These are phyloP conservation scores for Aechmea fasciata DNA, from an alignment of 176 grass and related monocot species.

Conservation along the genomic window DNA sequence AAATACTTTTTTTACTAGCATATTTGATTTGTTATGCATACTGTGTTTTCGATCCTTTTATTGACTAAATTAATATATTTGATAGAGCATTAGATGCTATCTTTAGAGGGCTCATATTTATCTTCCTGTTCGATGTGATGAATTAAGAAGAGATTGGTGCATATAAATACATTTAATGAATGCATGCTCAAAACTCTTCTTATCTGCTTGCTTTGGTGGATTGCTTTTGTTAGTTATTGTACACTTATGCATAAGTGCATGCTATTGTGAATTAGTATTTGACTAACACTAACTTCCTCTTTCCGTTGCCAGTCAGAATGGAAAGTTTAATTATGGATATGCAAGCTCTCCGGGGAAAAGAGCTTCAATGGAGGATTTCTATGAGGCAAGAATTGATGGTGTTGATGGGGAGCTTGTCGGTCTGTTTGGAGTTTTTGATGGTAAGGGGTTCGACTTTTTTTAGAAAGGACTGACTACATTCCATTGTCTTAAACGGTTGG, in stretches of 20 bases:
- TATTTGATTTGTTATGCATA: neutral
- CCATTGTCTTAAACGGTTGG: neutral
- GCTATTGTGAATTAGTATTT: neutral
- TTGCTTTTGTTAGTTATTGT: no score
- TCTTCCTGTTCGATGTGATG: no score
- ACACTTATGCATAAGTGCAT: neutral
- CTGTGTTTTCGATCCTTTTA: slow-evolving; percentile 3
- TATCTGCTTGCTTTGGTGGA: no score
- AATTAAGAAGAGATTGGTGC: neutral
- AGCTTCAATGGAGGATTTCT: slow-evolving; percentile 80
- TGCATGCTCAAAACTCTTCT: neutral
- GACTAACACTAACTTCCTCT: neutral
- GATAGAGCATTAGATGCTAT: neutral
- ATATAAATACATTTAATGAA: neutral
- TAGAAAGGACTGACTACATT: neutral
- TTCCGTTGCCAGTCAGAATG: slow-evolving; percentile 47
- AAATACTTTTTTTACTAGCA: no score
- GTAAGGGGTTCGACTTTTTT: slow-evolving; percentile 19
- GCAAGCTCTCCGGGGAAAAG: slow-evolving; percentile 73
- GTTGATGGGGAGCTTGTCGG: slow-evolving; percentile 73
- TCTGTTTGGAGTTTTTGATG: slow-evolving; percentile 78
- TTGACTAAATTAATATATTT: neutral
- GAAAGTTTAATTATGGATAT: slow-evolving; percentile 78
- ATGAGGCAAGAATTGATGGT: slow-evolving; percentile 65
- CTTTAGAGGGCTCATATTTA: no score